Evolutionary conservation across 2,329 filamentous ascomycete species (phyloP), one percentile per base, ranked within the genome.

Genomic region (Ceratocystis papillata): DNA sequence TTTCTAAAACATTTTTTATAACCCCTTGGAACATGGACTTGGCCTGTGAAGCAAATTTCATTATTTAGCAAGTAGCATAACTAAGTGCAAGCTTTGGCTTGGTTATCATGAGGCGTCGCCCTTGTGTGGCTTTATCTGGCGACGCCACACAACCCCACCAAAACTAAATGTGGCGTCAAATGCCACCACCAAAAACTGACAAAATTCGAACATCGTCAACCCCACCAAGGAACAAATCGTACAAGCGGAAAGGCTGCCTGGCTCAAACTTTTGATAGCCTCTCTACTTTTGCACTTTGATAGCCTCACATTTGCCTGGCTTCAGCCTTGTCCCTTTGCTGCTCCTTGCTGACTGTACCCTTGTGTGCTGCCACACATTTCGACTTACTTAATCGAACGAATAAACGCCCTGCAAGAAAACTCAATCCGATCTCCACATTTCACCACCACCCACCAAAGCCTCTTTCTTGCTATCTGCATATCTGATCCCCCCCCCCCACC

Each of bases 171-270:
- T 61, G 64, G 64, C 55, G 64, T 62, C 41, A 17, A 65, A 57
- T 64, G 63, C 63, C 64, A 65, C 64, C 64, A 65, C 64, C 25
- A 62, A 65, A 64, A 61, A 57, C 59, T 62, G 53, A 37, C 12
- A 65, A 65, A 65, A 65, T 61, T 65, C 46, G 25, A 65, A 25
- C 30, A 61, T 65, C 64, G 59, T 44, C 55, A 65, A 65, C 55
- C 64, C 64, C 64, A 65, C 64, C 64, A 65, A 65, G 30, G 50
- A 55, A 15, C 50, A 55, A 55, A 10, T 10, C 22, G 10, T n/a
- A 55, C 8, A 48, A 20, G 45, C 37, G 37, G 50, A 25, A 28
- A 25, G 20, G 20, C 50, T 55, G 50, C 50, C 50, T 55, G 50
- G 8, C 50, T 25, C 30, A 10, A 55, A 22, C 12, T 30, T 55